These are phyloP conservation scores for Talaromyces funiculosus DNA, from an alignment of 2,329 filamentous ascomycete genomes.

Conservation along the genomic window DNA sequence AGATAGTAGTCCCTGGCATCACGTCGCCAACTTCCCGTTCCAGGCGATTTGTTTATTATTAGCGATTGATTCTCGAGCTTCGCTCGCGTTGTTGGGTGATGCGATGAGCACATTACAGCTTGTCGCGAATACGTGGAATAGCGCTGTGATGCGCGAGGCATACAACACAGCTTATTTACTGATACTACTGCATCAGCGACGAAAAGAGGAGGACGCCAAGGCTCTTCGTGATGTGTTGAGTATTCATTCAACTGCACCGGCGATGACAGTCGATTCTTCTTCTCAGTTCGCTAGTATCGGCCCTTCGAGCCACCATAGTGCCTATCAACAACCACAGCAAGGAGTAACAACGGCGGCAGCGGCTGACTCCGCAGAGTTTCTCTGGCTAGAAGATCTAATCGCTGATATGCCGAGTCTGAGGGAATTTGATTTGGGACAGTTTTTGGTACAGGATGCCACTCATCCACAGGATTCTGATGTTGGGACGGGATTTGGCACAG, in stretches of 20 bases:
- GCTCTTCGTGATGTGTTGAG: conserved; percentile 37
- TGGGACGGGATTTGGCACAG: background rate
- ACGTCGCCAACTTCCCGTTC: conserved; percentile 56
- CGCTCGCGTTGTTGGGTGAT: conserved; percentile 44
- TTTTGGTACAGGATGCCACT: conserved; percentile 29
- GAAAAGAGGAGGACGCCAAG: conserved; percentile 42
- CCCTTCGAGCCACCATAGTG: background rate
- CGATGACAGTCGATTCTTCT: conserved; percentile 7
- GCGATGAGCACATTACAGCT: conserved; percentile 47
- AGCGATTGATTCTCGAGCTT: conserved; percentile 50
- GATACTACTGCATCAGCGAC: conserved; percentile 46
- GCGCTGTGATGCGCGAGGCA: conserved; percentile 48
- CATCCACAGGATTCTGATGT: conserved; percentile 17
- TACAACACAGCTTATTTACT: conserved; percentile 51
- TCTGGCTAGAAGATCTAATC: conserved; percentile 41
- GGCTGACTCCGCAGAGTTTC: conserved; percentile 31
- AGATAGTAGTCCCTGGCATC: conserved; percentile 51
- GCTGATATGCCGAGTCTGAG: conserved; percentile 43
- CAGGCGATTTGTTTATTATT: conserved; percentile 53
- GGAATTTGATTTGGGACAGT: conserved; percentile 42
- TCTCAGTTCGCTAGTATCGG: background rate
- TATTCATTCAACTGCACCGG: conserved; percentile 27
- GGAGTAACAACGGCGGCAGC: conserved; percentile 13
- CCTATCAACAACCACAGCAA: background rate
- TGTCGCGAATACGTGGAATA: conserved; percentile 42